A percentile compares a stretch with the other conserved stretches of the same genome.
These are phyloP conservation scores for Tylopilus felleus DNA, from an alignment of 768 basidiomycete genomes.

Conservation along the genomic window DNA sequence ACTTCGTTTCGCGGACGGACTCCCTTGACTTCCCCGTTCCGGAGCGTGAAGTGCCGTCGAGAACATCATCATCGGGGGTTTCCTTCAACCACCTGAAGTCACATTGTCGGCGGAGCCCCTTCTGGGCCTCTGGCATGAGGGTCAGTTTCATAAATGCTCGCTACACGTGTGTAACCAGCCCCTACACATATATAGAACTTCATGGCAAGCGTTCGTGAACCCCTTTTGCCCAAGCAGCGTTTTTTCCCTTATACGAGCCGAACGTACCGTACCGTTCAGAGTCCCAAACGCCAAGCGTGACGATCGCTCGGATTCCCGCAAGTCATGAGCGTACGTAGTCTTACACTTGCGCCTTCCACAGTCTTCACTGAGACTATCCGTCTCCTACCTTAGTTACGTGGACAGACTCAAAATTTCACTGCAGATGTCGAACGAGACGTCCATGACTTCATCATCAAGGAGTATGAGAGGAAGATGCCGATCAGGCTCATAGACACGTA, in stretches of 20 bases:
- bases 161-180: not conserved
- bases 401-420: constrained; percentile 1
- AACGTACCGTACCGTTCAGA: not conserved
- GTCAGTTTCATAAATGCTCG: not conserved
- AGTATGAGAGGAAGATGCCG: constrained; percentile 18
- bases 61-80: too few species aligned
- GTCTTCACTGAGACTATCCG: not conserved
- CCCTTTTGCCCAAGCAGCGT: not conserved
- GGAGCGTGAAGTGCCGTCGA: too few species aligned
- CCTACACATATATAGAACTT: not conserved
- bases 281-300: not conserved
- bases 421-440: constrained; percentile 14
- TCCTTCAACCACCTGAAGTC: too few species aligned
- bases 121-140: not conserved
- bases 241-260: not conserved
- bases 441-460: constrained; percentile 13
- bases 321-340: constrained; percentile 7
- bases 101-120: too few species aligned
- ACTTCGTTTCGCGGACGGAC: not conserved
- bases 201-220: not conserved
- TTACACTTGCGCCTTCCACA: not conserved
- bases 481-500: constrained; percentile 26
- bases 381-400: not conserved
- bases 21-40: not conserved
- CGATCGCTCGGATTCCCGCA: not conserved